Evolutionary conservation across 2,329 filamentous ascomycete genomes (phyloP).

Genomic region (Ophiostoma triangulosporum): DNA sequence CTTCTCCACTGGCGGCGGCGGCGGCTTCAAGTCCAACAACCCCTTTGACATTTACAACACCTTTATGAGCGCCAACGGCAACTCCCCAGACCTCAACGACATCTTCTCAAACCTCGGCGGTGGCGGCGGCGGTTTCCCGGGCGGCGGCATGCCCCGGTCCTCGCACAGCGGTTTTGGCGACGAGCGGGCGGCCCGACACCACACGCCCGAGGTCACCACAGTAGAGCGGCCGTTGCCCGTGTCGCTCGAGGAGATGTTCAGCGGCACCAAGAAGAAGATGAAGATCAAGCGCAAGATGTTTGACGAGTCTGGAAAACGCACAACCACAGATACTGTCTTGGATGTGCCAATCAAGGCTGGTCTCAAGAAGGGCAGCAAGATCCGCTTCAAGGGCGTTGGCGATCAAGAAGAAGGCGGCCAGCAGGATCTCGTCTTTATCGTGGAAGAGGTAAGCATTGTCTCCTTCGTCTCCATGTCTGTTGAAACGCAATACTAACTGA

Average conservation of each 20-base stretch:
- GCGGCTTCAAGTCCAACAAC: slow-evolving; percentile 70
- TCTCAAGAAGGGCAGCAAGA: slow-evolving; percentile 92
- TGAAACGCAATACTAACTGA: slow-evolving; percentile 24
- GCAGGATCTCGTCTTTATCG: slow-evolving; percentile 88
- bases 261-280: slow-evolving; percentile 86
- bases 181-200: slow-evolving; percentile 26
- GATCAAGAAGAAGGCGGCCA: slow-evolving; percentile 94
- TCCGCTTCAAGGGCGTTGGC: slow-evolving; percentile 95
- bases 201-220: slow-evolving; percentile 76
- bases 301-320: slow-evolving; percentile 73
- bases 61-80: slow-evolving; percentile 52
- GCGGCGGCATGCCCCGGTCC: slow-evolving; percentile 10
- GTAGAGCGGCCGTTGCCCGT: slow-evolving; percentile 74
- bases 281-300: slow-evolving; percentile 96
- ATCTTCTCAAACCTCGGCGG: slow-evolving; percentile 38
- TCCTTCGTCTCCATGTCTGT: neutral
- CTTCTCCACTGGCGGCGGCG: slow-evolving; percentile 38
- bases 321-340: slow-evolving; percentile 75
- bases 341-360: slow-evolving; percentile 94
- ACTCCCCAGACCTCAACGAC: slow-evolving; percentile 37
- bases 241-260: slow-evolving; percentile 77
- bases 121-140: slow-evolving; percentile 23
- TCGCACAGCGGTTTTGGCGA: slow-evolving; percentile 12
- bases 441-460: slow-evolving; percentile 46
- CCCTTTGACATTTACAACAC: slow-evolving; percentile 75